Base-by-base conservation (phyloP, 768 basidiomycete genomes). In the Mycena indigotica region DNA sequence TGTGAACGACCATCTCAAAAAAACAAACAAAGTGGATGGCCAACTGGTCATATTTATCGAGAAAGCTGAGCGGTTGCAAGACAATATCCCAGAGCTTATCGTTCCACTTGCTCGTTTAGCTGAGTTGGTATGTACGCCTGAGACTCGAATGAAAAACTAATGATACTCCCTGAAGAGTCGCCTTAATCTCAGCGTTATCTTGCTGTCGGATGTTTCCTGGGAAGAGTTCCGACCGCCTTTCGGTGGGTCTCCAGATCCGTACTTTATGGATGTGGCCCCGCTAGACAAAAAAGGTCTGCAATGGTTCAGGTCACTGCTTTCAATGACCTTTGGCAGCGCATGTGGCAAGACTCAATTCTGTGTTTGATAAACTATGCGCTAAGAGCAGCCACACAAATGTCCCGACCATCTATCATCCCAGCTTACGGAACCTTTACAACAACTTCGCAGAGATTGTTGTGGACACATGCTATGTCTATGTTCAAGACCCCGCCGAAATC, bases 231-330 rank as follows among this genome's bases (percentile, higher is more conserved):
- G 83, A n/a, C 89, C 89, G 2, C 70, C 84, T 0, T 69, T 87
- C 1, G 89, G 88, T 6, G 85, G 87, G 4, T 80, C 89, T 2
- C 84, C 85, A 1, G 88, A 91, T 63, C 91, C 91, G 0, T 90
- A 84, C 64, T 84, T 82, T 64, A 66, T 92, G 21, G 81, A 86
- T 56, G 72, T 89, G 0, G 70, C 75, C 1, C 75, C 81, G 3
- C 75, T 77, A 0, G 72, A 73, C 25, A 89, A 86, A 75, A 77
- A 84, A 77, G 79, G 89, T 85, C 58, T 19, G 77, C 67, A 21
- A 58, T 13, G 56, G 21, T 13, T 44, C 19, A 17, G 29, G 52
- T 50, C 53, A 28, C 50, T 41, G 24, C 19, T 16, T 40, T 24
- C 15, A 19, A 50, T 12, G 40, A 6, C 39, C 76, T 75, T 69